Conservation (phyloP, 345 rosid genomes). For the Camelina neglecta region DNA sequence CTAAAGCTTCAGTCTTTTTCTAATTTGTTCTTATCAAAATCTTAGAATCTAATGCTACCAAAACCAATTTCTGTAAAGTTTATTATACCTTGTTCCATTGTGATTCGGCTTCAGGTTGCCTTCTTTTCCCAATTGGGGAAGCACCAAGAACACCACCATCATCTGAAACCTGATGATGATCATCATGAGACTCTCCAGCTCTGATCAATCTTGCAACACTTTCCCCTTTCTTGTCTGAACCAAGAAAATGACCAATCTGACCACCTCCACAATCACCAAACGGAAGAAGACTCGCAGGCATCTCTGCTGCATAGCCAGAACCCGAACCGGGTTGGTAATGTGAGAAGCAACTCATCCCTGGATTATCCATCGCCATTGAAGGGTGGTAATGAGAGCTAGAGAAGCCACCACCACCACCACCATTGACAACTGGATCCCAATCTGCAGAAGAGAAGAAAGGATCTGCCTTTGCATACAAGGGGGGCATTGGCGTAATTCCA, state of each 20-base stretch:
- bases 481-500: conserved; percentile 48
- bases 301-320: conserved; percentile 55
- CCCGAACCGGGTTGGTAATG: conserved; percentile 59
- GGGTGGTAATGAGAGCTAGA: conserved; percentile 55
- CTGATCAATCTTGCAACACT: conserved; percentile 50
- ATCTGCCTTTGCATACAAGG: conserved; percentile 53
- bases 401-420: conserved; percentile 54
- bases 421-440: conserved; percentile 75
- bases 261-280: conserved; percentile 57
- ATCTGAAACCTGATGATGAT: conserved; percentile 56
- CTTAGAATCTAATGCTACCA: conserved; percentile 7
- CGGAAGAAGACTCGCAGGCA: conserved; percentile 58
- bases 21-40: not conserved
- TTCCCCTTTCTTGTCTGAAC: conserved; percentile 51
- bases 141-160: conserved; percentile 51
- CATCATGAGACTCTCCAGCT: conserved; percentile 50
- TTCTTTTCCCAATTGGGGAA: conserved; percentile 62
- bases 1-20: conserved; percentile 24
- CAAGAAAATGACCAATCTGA: conserved; percentile 66
- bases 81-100: conserved; percentile 63
- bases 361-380: conserved; percentile 60
- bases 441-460: conserved; percentile 75
- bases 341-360: conserved; percentile 57
- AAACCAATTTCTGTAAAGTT: conserved; percentile 1
- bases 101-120: conserved; percentile 57